Evolutionary conservation across 805 yeast genomes (phyloP).

Genomic region (Zygoascus biomembranicola): DNA sequence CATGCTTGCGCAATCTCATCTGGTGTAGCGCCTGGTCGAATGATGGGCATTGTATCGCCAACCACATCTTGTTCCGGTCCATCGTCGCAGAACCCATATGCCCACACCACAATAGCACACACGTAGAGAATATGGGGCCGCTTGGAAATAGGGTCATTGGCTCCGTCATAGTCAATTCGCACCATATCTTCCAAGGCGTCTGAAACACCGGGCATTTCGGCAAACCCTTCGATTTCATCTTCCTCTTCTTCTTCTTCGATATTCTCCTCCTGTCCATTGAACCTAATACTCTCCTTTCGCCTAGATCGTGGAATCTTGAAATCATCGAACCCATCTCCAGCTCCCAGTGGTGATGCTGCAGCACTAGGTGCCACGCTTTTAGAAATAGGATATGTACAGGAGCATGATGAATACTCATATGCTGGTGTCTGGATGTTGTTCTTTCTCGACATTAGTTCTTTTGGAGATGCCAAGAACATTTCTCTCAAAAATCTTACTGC

Average conservation of each 20-base stretch:
- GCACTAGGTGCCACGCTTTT: slow-evolving; percentile 12
- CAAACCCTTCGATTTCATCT: neutral
- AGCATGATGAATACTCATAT: slow-evolving; percentile 10
- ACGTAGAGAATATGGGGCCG: slow-evolving; percentile 23
- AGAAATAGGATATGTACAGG: slow-evolving; percentile 13
- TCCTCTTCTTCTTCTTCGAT: slow-evolving; percentile 13
- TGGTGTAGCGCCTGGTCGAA: slow-evolving; percentile 3
- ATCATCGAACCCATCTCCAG: slow-evolving; percentile 3
- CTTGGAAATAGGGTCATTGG: slow-evolving; percentile 23
- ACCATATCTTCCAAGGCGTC: slow-evolving; percentile 11
- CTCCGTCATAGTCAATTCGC: slow-evolving; percentile 14
- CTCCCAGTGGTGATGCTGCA: slow-evolving; percentile 17
- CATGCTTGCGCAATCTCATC: slow-evolving; percentile 6
- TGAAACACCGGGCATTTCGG: neutral
- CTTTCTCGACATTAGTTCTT: slow-evolving; percentile 23
- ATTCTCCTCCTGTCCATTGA: slow-evolving; percentile 6
- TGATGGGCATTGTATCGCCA: neutral
- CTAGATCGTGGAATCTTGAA: neutral
- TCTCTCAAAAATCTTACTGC: slow-evolving; percentile 56
- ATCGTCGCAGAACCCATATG: slow-evolving; percentile 23
- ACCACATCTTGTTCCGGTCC: slow-evolving; percentile 24
- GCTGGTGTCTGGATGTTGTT: slow-evolving; percentile 4
- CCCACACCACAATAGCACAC: slow-evolving; percentile 26
- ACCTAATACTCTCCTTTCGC: slow-evolving; percentile 5
- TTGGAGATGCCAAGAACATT: slow-evolving; percentile 47